phyloP scores from a whole-genome alignment of 768 basidiomycete genomes.

The Leucosporidium yakuticum region DNA sequence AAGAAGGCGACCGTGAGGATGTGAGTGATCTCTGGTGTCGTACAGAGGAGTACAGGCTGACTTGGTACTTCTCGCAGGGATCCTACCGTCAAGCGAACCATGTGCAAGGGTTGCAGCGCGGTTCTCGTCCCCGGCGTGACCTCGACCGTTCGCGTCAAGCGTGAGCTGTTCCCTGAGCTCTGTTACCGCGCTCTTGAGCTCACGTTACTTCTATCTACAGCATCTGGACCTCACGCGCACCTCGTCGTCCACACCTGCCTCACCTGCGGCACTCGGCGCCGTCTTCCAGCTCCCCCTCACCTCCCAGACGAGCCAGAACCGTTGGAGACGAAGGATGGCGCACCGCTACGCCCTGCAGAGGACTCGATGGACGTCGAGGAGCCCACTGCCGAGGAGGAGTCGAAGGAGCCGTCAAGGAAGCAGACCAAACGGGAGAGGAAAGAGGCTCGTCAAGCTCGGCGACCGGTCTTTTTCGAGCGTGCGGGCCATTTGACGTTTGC shows the following conservation, averaged over 20 bases:
- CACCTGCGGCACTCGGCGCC: conserved; percentile 12
- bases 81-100: conserved; percentile 70
- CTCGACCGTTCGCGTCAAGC: conserved; percentile 58
- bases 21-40: conserved; percentile 47
- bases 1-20: conserved; percentile 71
- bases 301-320: not conserved
- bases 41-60: not conserved
- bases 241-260: conserved; percentile 22
- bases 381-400: not conserved
- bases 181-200: not conserved
- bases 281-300: conserved; percentile 25
- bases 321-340: not conserved
- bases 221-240: conserved; percentile 25
- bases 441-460: conserved; percentile 7
- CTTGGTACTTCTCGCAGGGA: conserved; percentile 51
- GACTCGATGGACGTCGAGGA: not conserved
- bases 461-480: conserved; percentile 22
- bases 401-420: not conserved
- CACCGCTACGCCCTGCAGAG: not conserved
- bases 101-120: conserved; percentile 64
- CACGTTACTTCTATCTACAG: not conserved
- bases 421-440: conserved; percentile 13
- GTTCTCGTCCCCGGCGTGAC: conserved; percentile 65
- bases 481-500: conserved; percentile 17
- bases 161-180: conserved; percentile 44